Conservation (phyloP, 192 early-diverging fungal species). For the Backusella sp. region DNA sequence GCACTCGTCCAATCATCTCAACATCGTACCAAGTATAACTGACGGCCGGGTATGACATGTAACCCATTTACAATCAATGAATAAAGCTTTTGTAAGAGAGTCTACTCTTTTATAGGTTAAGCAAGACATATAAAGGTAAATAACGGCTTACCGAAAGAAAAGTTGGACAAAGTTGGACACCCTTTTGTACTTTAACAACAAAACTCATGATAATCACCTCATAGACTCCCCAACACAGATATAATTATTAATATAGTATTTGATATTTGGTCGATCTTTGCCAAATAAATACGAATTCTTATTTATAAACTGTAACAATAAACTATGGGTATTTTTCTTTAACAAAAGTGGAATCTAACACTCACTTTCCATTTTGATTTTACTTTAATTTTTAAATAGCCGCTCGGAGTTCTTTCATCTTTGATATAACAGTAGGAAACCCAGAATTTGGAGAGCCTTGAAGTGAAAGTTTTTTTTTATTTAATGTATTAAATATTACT, state of each 20-base stretch:
- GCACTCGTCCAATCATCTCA: neutral
- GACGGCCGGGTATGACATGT: neutral
- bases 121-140: too few species aligned
- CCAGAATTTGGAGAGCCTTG: neutral
- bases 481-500: neutral
- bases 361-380: neutral
- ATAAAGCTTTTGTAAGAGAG: neutral
- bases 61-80: neutral
- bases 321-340: neutral
- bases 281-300: neutral
- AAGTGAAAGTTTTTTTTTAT: too few species aligned
- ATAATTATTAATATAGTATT: neutral
- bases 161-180: neutral
- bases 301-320: neutral
- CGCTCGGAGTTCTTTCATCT: neutral
- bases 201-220: neutral
- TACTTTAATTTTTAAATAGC: neutral
- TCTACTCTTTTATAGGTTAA: neutral
- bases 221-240: too few species aligned
- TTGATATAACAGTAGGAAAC: neutral
- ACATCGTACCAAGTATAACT: neutral
- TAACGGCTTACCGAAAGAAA: neutral
- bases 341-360: neutral
- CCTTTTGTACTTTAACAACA: neutral
- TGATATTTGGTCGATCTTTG: neutral